Evolutionary conservation across 371 early-diverging fungal genomes (phyloP).

Genomic region (Choanephora cucurbitarum): DNA sequence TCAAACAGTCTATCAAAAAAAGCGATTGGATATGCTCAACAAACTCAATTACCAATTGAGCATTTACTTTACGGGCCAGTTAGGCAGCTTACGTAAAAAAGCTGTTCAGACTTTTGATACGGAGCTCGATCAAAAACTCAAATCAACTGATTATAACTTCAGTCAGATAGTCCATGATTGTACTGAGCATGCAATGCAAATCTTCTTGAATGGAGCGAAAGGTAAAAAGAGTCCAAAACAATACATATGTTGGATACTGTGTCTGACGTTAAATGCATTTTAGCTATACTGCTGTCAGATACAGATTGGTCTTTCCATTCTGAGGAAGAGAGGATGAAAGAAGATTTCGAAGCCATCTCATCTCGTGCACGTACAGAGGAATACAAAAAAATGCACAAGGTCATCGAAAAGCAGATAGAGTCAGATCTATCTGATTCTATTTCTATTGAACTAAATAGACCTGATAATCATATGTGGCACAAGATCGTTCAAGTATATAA

Average conservation of each 20-base stretch:
- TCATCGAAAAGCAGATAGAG: conserved; percentile 62
- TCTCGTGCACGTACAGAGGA: conserved; percentile 73
- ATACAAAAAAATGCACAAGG: conserved; percentile 74
- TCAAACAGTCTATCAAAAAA: conserved; percentile 83
- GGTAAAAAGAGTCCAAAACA: conserved; percentile 10
- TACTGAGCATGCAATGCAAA: conserved; percentile 39
- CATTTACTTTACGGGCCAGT: conserved; percentile 79
- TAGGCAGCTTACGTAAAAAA: conserved; percentile 81
- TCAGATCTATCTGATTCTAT: conserved; percentile 71
- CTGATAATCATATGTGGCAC: conserved; percentile 73
- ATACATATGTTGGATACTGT: background rate
- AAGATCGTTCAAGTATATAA: conserved; percentile 62
- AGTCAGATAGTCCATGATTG: conserved; percentile 48
- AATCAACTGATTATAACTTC: conserved; percentile 54
- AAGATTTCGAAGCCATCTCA: conserved; percentile 69
- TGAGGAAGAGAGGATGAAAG: conserved; percentile 63
- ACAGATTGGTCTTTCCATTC: conserved; percentile 81
- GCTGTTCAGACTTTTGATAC: conserved; percentile 66
- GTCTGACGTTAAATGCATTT: background rate
- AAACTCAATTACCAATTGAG: conserved; percentile 78
- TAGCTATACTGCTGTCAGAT: conserved; percentile 58
- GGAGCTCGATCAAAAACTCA: conserved; percentile 37
- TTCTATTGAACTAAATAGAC: conserved; percentile 67
- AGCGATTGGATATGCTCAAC: conserved; percentile 76
- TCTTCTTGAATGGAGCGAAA: conserved; percentile 23